phyloP scores from a whole-genome alignment of 495 filamentous ascomycete species.

The Venustampulla echinocandica region DNA sequence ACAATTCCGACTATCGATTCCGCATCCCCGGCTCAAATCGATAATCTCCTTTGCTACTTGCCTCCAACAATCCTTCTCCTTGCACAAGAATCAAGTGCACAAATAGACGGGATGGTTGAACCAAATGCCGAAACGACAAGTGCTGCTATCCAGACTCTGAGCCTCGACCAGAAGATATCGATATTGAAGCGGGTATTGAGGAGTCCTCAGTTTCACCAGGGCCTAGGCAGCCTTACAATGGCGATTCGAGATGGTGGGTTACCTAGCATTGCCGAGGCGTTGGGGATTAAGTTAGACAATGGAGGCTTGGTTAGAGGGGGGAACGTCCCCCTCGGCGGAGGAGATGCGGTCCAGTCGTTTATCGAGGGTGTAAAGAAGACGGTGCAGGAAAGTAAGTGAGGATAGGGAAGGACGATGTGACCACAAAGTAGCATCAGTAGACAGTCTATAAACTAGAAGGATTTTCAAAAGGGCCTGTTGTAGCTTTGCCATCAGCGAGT shows the following conservation, averaged over 20 bases:
- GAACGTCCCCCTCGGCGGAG: conserved; percentile 75
- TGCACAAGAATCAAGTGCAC: conserved; percentile 52
- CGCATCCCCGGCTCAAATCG: conserved; percentile 53
- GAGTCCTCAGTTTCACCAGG: conserved; percentile 86
- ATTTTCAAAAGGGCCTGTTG: not conserved
- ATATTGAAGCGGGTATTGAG: conserved; percentile 77
- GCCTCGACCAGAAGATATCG: conserved; percentile 66
- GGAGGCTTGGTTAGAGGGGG: conserved; percentile 70
- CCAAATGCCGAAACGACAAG: conserved; percentile 55
- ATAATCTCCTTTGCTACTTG: conserved; percentile 67
- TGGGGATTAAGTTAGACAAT: conserved; percentile 70
- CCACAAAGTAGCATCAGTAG: not conserved
- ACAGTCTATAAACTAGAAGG: not conserved
- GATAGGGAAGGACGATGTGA: not conserved
- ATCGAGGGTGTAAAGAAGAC: conserved; percentile 75
- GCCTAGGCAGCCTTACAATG: conserved; percentile 70
- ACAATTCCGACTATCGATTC: conserved; percentile 71
- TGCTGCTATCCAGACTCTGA: conserved; percentile 67
- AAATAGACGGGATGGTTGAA: conserved; percentile 37
- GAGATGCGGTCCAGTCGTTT: conserved; percentile 84
- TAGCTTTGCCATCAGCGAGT: too few species aligned
- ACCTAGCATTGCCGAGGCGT: conserved; percentile 77
- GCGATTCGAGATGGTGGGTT: conserved; percentile 90
- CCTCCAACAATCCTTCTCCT: conserved; percentile 61
- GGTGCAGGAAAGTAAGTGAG: conserved; percentile 45